These are phyloP conservation scores for Colletotrichum brevisporum DNA, from an alignment of 2,329 filamentous ascomycete genomes.

Conservation along the genomic window DNA sequence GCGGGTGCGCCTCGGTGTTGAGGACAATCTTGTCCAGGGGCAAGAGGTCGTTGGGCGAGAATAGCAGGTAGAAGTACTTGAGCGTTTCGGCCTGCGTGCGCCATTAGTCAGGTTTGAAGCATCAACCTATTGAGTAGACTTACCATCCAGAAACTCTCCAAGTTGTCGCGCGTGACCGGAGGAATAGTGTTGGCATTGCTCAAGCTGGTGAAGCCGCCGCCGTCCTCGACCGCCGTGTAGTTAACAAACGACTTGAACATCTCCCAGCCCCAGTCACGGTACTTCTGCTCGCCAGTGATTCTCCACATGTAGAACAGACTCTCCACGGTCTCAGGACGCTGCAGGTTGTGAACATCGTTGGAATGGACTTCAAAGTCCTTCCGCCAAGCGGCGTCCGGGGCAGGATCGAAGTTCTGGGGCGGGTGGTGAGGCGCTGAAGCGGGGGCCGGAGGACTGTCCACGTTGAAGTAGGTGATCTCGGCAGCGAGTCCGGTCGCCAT, in stretches of 20 bases:
- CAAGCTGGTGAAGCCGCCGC: constrained; percentile 86
- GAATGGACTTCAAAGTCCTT: constrained; percentile 84
- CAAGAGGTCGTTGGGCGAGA: constrained; percentile 85
- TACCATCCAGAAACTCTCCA: constrained; percentile 99
- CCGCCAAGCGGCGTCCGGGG: constrained; percentile 75
- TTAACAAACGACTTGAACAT: constrained; percentile 96
- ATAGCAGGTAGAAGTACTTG: constrained; percentile 97
- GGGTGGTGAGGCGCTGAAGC: constrained; percentile 67
- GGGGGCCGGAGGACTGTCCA: constrained; percentile 77
- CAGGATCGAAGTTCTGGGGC: constrained; percentile 65
- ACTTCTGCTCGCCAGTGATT: constrained; percentile 90
- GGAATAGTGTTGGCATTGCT: constrained; percentile 81
- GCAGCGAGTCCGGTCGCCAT: constrained; percentile 93
- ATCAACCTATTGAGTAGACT: constrained; percentile 50
- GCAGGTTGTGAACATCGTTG: constrained; percentile 93
- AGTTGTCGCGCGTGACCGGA: constrained; percentile 83
- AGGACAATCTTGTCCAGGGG: constrained; percentile 90
- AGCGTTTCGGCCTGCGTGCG: constrained; percentile 86
- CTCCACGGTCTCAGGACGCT: constrained; percentile 97
- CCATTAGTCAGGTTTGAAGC: constrained; percentile 3
- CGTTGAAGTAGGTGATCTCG: constrained; percentile 93
- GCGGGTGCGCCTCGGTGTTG: constrained; percentile 94
- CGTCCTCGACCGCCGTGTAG: constrained; percentile 83
- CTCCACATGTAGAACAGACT: constrained; percentile 98
- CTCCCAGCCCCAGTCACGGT: constrained; percentile 97